Base-by-base conservation (phyloP, 1,284 basidiomycete species). In the Cryptococcus sp. region DNA sequence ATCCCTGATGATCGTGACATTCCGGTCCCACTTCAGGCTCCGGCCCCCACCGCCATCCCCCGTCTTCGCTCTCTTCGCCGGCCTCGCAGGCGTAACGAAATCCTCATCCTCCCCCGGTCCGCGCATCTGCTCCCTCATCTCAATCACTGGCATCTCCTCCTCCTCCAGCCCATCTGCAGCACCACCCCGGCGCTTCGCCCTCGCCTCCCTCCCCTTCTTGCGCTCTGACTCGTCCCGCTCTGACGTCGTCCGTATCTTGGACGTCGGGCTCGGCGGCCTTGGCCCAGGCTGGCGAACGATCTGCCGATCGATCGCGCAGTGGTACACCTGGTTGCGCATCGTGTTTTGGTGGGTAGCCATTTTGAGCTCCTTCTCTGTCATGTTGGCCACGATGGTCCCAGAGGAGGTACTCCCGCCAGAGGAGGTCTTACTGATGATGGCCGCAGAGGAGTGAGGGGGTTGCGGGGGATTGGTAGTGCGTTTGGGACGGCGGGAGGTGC, bases 61-160 rank as follows among this genome's bases (percentile, higher is more conserved):
- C 58, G 77, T 77, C 49, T 66, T 67, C 7, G 56, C 50, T 21
- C 66, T 63, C 51, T 75, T 75, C 5, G 51, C 43, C 9, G 68
- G 66, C 52, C 71, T 51, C 11, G 79, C 78, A 0, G 84, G 88
- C 2, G 86, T 87, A 67, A 82, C 80, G 65, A 88, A 92, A 62
- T 90, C 89, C 64, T 87, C 88, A 38, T 89, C 88, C 18, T 91
- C 89, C 1, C 89, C 88, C 5, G 88, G 83, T 11, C 85, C 87
- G 64, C 84, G 76, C 18, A 51, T 18, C 23, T 59, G 12, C 45
- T 54, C 47, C 8, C 70, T 50, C 7, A 51, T 50, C 46, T 69
- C 63, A 5, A 67, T 50, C 9, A 65, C 47, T 12, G 58, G 56
- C 70, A 63, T 56, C 79, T 80, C 50, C 79, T 80, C 54, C 77